Evolutionary conservation across 305 asterid species (phyloP).

Genomic region (Fraxinus latifolia): DNA sequence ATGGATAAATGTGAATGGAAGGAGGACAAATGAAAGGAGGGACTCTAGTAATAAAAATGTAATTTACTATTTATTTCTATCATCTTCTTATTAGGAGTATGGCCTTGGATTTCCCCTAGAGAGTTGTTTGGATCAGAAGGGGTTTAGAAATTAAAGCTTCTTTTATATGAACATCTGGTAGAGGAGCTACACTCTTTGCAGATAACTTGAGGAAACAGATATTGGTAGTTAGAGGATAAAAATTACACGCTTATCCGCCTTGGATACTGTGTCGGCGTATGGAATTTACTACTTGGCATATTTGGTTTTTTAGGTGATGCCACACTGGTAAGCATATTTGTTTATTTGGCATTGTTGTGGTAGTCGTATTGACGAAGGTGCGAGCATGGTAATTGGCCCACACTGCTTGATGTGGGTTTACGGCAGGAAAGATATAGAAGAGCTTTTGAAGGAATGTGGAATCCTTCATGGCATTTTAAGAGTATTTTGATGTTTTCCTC

Average conservation of each 20-base stretch:
- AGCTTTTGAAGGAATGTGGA: not conserved
- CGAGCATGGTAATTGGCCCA: not conserved
- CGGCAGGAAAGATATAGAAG: not conserved
- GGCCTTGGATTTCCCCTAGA: not conserved
- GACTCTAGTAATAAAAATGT: not conserved
- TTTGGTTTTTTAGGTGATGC: not conserved
- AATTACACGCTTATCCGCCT: not conserved
- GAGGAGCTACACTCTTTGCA: not conserved
- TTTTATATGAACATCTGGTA: not conserved
- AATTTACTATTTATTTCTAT: not conserved
- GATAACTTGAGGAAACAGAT: not conserved
- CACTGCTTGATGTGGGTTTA: not conserved
- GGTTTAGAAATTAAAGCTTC: not conserved
- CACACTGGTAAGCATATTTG: not conserved
- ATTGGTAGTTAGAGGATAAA: not conserved
- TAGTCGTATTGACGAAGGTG: not conserved
- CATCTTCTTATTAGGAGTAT: not conserved
- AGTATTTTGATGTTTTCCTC: not conserved
- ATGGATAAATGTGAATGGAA: not conserved
- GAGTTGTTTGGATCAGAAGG: not conserved
- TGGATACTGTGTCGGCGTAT: not conserved
- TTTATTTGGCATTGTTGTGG: not conserved
- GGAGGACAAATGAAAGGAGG: not conserved
- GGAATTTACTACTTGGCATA: not conserved
- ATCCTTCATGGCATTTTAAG: not conserved